phyloP scores from a whole-genome alignment of 2,329 filamentous ascomycete species.

The Trichoderma semiorbis region DNA sequence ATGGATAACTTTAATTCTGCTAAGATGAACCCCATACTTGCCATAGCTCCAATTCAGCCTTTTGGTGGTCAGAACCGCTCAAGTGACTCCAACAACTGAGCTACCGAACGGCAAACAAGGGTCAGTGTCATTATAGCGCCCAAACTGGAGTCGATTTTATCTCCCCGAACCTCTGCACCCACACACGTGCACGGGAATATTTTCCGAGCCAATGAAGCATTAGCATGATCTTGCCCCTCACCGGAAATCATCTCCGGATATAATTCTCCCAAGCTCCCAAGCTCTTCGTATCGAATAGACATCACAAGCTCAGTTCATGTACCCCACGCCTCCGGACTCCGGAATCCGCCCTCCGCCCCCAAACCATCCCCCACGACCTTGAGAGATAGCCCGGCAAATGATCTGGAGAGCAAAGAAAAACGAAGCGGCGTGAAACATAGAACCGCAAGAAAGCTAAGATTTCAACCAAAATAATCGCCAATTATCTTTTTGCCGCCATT shows the following conservation, averaged over 20 bases:
- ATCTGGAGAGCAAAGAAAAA: not conserved
- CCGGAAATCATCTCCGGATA: slow-evolving; percentile 3
- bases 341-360: not conserved
- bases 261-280: not conserved
- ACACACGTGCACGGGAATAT: not conserved
- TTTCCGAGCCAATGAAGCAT: not conserved
- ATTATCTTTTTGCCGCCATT: not conserved
- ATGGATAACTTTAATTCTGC: not conserved
- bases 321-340: not conserved
- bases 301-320: not conserved
- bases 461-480: not conserved
- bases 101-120: not conserved
- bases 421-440: not conserved
- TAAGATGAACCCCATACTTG: not conserved
- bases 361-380: not conserved
- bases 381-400: not conserved
- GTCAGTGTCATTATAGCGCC: not conserved
- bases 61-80: not conserved
- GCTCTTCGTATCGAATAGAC: not conserved
- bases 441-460: not conserved
- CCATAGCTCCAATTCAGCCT: not conserved
- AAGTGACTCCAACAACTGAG: not conserved
- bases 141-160: not conserved
- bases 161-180: not conserved
- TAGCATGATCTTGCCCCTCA: not conserved